These are phyloP conservation scores for Thecaphora thlaspeos DNA, from an alignment of 1,284 basidiomycete species.

Conservation along the genomic window DNA sequence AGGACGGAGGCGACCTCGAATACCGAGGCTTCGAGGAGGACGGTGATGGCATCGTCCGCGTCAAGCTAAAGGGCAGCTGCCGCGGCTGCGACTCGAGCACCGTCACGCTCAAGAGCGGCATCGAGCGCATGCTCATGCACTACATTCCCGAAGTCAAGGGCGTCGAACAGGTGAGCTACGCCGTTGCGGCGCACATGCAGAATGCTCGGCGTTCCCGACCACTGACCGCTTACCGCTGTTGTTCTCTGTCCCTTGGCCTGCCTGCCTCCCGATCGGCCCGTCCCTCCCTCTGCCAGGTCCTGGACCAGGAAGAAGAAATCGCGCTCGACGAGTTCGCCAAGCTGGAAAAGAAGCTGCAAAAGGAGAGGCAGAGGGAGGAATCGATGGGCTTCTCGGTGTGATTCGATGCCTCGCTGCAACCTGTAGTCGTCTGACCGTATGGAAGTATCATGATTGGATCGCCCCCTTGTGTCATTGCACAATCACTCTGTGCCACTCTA, in stretches of 20 bases:
- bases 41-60: conserved; percentile 64
- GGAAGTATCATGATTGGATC: too few relatives aligned
- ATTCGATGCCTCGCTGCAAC: too few relatives aligned
- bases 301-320: conserved; percentile 86
- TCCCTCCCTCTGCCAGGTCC: too few relatives aligned
- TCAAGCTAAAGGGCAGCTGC: conserved; percentile 95
- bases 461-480: too few relatives aligned
- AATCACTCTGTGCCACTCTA: too few relatives aligned
- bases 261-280: too few relatives aligned
- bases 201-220: too few relatives aligned
- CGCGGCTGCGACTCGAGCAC: conserved; percentile 88
- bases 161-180: conserved; percentile 95
- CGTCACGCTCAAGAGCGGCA: conserved; percentile 77
- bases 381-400: conserved; percentile 45
- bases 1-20: conserved; percentile 87
- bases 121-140: conserved; percentile 96
- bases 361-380: conserved; percentile 40
- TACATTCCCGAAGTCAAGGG: conserved; percentile 96
- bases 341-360: conserved; percentile 71
- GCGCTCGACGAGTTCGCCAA: conserved; percentile 88
- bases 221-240: too few relatives aligned
- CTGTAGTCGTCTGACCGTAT: too few relatives aligned
- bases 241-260: too few relatives aligned
- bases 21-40: conserved; percentile 71
- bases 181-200: too few relatives aligned